Base-by-base conservation (phyloP, 1,139 yeast species). In the Geotrichum siamense region DNA sequence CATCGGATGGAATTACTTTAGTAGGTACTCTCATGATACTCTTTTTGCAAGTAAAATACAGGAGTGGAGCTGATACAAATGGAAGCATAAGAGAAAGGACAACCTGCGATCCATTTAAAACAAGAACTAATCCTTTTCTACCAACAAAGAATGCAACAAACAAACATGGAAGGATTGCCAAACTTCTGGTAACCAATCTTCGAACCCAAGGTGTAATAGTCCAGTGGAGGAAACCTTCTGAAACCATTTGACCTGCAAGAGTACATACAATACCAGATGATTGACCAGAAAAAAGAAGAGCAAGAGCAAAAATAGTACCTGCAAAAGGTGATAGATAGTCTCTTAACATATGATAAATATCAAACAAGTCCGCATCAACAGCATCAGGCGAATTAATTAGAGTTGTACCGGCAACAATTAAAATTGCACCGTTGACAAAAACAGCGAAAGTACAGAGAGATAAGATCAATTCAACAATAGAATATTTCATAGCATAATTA, bases 181-280 rank as follows among this genome's bases (percentile, higher is more conserved):
- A 76, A 17, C 72, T 63, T 63, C 94, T 70, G 0, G 94, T 84
- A 16, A 78, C 69, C 2, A 84, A 58, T 55, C 94, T 70, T 60
- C 94, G 71, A 39, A 79, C 57, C 94, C 94, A 84, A 5, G 94
- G 94, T 53, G 68, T 70, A 36, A 82, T 58, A n/a, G 74, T 74
- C 93, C 94, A 83, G 48, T 77, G 74, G 35, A 84, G 71, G 57
- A 82, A 86, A 1, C 94, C 94, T 60, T 84, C 94, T 53, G 84
- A 74, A 2, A 84, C 87, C 55, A 84, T 80, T 60, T 84, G 94
- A 6, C 94, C 94, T 0, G 93, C 85, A 64, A 84, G 80, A 0
- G 94, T 84, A 59, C 94, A 84, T 1, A 84, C 89, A 47, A 84
- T 78, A 38, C 93, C 93, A 0, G 94, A 89, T 50, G 85, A 78